Percentiles rank a stretch among this genome's conserved stretches.
Conservation (phyloP, 2,329 filamentous ascomycete species). For the Nothopassalora personata region DNA sequence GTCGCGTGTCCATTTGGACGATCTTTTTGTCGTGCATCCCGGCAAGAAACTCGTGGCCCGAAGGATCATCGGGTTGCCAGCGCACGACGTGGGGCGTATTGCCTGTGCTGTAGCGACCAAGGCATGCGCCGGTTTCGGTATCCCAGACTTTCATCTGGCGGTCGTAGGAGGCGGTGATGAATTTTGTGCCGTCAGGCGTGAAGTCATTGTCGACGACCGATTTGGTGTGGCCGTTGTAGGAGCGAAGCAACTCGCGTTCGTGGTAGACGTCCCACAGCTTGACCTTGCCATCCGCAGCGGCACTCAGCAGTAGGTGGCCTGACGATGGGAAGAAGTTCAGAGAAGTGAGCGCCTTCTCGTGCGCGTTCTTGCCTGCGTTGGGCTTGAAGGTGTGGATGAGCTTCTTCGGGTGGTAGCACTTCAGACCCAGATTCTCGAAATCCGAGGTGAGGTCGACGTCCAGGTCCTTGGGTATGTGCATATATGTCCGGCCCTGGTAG, state of each 20-base stretch:
- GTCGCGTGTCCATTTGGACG: conserved; percentile 84
- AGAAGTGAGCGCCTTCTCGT: conserved; percentile 77
- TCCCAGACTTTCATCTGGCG: conserved; percentile 97
- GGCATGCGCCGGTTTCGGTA: conserved; percentile 84
- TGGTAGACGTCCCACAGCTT: conserved; percentile 96
- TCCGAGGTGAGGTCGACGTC: conserved; percentile 76
- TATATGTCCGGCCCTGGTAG: conserved; percentile 93
- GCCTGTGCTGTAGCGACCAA: conserved; percentile 84
- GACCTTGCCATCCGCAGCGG: conserved; percentile 83
- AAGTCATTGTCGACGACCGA: conserved; percentile 86
- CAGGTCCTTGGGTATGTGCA: conserved; percentile 92
- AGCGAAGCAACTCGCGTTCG: conserved; percentile 77
- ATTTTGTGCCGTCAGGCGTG: conserved; percentile 73
- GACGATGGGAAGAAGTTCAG: conserved; percentile 84
- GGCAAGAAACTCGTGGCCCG: conserved; percentile 83
- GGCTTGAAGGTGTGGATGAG: conserved; percentile 83
- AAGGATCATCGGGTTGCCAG: conserved; percentile 77
- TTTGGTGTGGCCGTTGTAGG: conserved; percentile 87
- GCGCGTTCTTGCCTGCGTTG: conserved; percentile 40
- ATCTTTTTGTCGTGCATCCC: conserved; percentile 99
- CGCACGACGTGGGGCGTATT: conserved; percentile 92
- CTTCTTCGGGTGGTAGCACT: conserved; percentile 81
- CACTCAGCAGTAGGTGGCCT: conserved; percentile 82
- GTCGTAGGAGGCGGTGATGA: conserved; percentile 88
- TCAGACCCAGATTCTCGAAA: conserved; percentile 58